Evolutionary conservation across 495 filamentous ascomycete species (phyloP), one percentile per base, ranked within the genome.

Genomic region (Friedmanniomyces simplex): DNA sequence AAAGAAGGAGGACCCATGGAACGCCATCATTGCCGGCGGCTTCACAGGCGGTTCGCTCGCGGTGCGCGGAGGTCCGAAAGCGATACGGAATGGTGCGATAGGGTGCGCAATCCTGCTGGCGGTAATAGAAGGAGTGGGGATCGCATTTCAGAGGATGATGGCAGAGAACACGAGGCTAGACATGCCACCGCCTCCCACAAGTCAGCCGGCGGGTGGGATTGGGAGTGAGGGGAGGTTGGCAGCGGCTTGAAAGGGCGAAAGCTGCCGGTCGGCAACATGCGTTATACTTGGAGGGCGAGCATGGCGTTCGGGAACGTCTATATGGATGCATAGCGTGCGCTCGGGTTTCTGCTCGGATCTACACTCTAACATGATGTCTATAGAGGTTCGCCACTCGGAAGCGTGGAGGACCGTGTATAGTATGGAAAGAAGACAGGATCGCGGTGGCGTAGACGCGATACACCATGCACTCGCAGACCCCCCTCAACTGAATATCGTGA

Each of bases 61-160:
- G 22, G 77, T 96, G 47, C 81, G 93, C 73, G 94, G 93, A 66
- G 94, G 93, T 50, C 79, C 83, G 62, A 88, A 85, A 72, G 88
- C 91, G 36, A 87, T 89, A 20, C 77, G 93, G 59, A 97, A 97
- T 73, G 88, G 87, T 36, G 93, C 94, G 41, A 97, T 98, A 57
- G 89, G 89, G 66, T 96, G 93, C 69, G 93, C 89, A 42, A 87
- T 94, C 54, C 77, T 98, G 67, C 78, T 98, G 18, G 93, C 86
- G 11, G 91, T 98, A 45, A 97, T 98, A 60, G 93, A 98, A 72
- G 93, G 93, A 60, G 93, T 96, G 42, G 91, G 94, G 60, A 97
- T 98, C 66, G 93, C 88, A 14, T 89, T 97, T 77, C 88, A 95
- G 72, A 83, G 90, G 66, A 91, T 96, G 86, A 87, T 96, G 79